Evolutionary conservation across 2,329 filamentous ascomycete genomes (phyloP), one percentile per base, ranked within the genome.

Genomic region (Botryotinia convoluta): DNA sequence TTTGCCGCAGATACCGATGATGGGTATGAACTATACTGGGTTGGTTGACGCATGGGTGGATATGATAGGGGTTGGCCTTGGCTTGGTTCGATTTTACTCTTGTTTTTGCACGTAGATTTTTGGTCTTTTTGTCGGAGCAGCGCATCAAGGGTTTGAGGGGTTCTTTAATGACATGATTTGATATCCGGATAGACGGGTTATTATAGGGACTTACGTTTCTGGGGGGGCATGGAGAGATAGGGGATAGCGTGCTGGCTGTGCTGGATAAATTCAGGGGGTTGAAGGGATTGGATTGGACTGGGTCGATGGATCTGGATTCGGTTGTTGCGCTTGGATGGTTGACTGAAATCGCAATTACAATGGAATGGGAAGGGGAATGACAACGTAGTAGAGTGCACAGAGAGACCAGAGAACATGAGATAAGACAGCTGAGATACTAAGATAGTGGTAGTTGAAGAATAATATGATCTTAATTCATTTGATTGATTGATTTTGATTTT

Each of bases 151-250:
- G n/a, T 68, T 57, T 22, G n/a, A 39, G 35, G 48, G 64, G 64
- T 8, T 32, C 26, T 42, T 68, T 68, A 68, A 68, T 54, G 64
- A 68, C 64, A 57, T 57, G 64, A 68, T 57, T 68, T 68, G 64
- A 68, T 68, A 68, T 68, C 64, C 48, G 64, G 35, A 57, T 68
- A 68, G 64, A 68, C 48, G 35, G 64, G 48, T 29, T 29, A 14
- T 57, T 57, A 57, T 42, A 35, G 48, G 64, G 45, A 22, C n/a
- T 57, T 57, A 37, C 29, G 4, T 63, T 63, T 57, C 29, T 22
- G 26, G n/a, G 44, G 44, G 42, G 45, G 32, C 18, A 42, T 39
- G 37, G 7, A 37, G 35, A 22, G 45, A 57, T 57, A 12, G 20
- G 32, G 42, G 26, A 29, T 1, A 42, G 64, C 26, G 10, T 29